A percentile compares a stretch with the other conserved stretches of the same genome.
These are phyloP conservation scores for Tetracladium marchalianum DNA, from an alignment of 495 filamentous ascomycete genomes.

Conservation along the genomic window DNA sequence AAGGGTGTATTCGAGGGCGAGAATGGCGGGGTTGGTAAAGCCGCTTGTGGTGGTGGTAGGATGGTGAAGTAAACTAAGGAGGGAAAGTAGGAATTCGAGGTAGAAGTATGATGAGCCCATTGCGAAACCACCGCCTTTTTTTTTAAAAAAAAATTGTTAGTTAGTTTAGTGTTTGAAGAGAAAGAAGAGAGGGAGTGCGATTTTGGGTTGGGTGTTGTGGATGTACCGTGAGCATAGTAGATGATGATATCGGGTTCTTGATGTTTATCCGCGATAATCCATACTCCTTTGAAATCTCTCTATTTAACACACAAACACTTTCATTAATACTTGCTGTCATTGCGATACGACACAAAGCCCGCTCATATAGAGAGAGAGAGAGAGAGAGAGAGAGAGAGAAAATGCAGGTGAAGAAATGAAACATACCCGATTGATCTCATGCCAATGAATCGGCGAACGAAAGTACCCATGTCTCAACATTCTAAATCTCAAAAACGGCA, in stretches of 20 bases:
- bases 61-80: conserved; percentile 43
- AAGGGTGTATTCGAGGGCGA: conserved; percentile 68
- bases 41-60: conserved; percentile 37
- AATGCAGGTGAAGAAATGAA: neutral
- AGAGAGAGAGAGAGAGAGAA: neutral
- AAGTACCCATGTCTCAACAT: conserved; percentile 60
- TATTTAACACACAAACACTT: conserved; percentile 12
- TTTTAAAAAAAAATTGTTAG: too few relatives aligned
- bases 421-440: conserved; percentile 42
- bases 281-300: conserved; percentile 45
- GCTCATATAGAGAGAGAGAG: too few relatives aligned
- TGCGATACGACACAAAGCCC: too few relatives aligned
- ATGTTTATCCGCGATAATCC: conserved; percentile 42
- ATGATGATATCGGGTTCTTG: conserved; percentile 55
- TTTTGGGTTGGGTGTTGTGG: neutral
- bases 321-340: too few relatives aligned
- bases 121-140: conserved; percentile 60
- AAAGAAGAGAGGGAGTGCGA: neutral
- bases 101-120: conserved; percentile 76
- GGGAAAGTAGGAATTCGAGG: conserved; percentile 65
- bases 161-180: neutral
- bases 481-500: conserved; percentile 64
- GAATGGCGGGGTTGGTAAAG: conserved; percentile 64
- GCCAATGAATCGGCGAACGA: conserved; percentile 49
- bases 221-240: conserved; percentile 63